Base-by-base conservation (phyloP, 352 stramenopile genomes). In the Phytopythium boreale region DNA sequence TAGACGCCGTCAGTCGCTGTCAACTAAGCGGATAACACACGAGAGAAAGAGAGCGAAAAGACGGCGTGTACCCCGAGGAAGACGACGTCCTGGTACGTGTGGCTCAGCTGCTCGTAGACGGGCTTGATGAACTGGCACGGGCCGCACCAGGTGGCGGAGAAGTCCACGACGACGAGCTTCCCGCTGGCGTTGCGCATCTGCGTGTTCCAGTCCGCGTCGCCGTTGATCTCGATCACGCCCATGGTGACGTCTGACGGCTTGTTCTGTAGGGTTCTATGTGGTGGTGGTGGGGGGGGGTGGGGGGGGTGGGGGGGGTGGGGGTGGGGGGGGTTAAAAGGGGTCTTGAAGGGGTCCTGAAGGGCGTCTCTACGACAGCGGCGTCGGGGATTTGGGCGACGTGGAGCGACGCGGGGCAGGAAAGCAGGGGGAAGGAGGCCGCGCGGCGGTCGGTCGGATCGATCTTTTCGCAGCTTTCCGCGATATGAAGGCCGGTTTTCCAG, bases 121-220 rank as follows among this genome's bases (percentile, higher is more conserved):
- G 87, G 87, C 71, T 96, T 96, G 67, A 96, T 96, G 56, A 90
- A 80, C 79, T 96, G 81, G 69, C 87, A 96, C 34, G 87, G 87
- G 5, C 87, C 87, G 55, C 71, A 96, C 87, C 87, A 96, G 19
- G 84, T 87, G 43, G 87, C 87, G 4, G 85, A 94, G 59, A 96
- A 96, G 71, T 96, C 85, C 24, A 90, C 87, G 11, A 96, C 85
- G n/a, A 96, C 86, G n/a, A 96, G 77, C 68, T 96, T 94, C n/a
- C 81, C 84, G 31, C 84, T 80, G 20, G 87, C 87, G 44, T 68
- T 71, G 57, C 79, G 70, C 75, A 94, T 87, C 71, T 90, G 75
- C 69, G 81, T 65, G 74, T 94, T 92, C 79, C 83, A 96, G 63
- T 95, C 87, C 14, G 72, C 76, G 36, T 94, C 80, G 52, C 85